Percentiles rank a stretch among this genome's conserved stretches.
phyloP scores from a whole-genome alignment of 495 filamentous ascomycete species.

The Penicillium maclennaniae region DNA sequence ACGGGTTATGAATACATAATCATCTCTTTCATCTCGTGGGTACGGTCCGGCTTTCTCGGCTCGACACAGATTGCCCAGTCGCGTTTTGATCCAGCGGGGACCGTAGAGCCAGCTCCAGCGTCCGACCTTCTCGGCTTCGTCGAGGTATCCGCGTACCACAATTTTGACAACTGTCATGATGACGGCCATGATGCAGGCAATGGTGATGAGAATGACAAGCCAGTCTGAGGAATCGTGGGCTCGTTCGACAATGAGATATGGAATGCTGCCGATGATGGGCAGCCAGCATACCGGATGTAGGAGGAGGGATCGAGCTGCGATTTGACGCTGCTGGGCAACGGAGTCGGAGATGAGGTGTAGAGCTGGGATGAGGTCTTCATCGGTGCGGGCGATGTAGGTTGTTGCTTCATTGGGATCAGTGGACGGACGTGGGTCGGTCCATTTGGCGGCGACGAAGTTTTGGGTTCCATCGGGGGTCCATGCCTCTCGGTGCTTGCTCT shows the following conservation, averaged over 20 bases:
- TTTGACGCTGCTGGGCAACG: constrained; percentile 61
- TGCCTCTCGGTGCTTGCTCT: too few relatives aligned
- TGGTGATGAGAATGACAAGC: constrained; percentile 22
- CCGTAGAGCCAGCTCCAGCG: constrained; percentile 42
- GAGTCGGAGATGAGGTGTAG: constrained; percentile 54
- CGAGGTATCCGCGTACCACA: constrained; percentile 45
- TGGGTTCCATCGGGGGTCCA: background rate
- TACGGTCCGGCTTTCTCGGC: background rate
- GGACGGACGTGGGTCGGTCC: background rate
- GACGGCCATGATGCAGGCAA: constrained; percentile 43
- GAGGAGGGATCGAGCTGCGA: constrained; percentile 49
- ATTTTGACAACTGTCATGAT: constrained; percentile 36
- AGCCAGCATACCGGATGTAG: constrained; percentile 46
- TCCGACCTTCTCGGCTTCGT: constrained; percentile 49
- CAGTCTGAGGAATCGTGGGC: constrained; percentile 33
- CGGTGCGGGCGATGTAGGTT: constrained; percentile 20
- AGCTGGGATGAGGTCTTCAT: constrained; percentile 38
- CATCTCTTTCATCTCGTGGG: background rate
- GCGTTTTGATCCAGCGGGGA: constrained; percentile 2
- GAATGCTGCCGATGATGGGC: constrained; percentile 31
- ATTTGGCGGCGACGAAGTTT: background rate
- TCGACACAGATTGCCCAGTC: background rate
- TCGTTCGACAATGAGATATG: constrained; percentile 31
- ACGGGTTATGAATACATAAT: constrained; percentile 51
- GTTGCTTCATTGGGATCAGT: background rate